Conservation (phyloP, 108 stramenopile genomes). For the Conticribra guillardii region DNA sequence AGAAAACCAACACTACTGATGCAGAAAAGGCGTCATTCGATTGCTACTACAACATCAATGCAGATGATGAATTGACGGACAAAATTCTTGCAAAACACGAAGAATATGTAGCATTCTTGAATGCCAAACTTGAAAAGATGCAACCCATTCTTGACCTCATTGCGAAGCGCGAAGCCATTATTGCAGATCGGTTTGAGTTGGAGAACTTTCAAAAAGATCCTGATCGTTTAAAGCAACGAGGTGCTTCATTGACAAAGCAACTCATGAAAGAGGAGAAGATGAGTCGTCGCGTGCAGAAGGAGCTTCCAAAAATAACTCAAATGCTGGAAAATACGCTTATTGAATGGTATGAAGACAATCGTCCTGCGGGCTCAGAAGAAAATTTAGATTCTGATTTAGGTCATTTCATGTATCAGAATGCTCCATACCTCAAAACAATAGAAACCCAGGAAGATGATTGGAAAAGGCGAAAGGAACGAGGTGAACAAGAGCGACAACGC, state of each 20-base stretch:
- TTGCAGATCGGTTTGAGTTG: conserved; percentile 76
- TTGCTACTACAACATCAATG: conserved; percentile 56
- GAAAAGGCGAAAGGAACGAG: conserved; percentile 72
- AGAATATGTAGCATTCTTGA: conserved; percentile 64
- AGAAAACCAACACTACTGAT: conserved; percentile 77
- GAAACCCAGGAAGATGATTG: conserved; percentile 83
- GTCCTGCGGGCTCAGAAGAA: conserved; percentile 35
- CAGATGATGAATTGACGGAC: conserved; percentile 76
- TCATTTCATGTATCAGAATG: conserved; percentile 75
- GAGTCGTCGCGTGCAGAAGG: conserved; percentile 83
- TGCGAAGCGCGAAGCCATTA: conserved; percentile 83
- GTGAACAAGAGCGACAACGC: conserved; percentile 67
- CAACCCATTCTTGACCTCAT: conserved; percentile 87
- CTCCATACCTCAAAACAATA: conserved; percentile 69
- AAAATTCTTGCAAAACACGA: conserved; percentile 86
- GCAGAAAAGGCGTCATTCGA: conserved; percentile 66
- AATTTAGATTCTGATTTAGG: conserved; percentile 48
- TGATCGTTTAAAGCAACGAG: conserved; percentile 84
- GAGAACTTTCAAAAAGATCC: conserved; percentile 89
- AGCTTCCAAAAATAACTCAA: conserved; percentile 77
- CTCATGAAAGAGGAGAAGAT: conserved; percentile 94
- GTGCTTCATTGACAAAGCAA: conserved; percentile 72
- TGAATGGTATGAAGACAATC: conserved; percentile 67
- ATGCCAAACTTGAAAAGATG: conserved; percentile 78
- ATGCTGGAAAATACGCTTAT: conserved; percentile 63